phyloP scores from a whole-genome alignment of 2,329 filamentous ascomycete species.

The Calonectria honghensis region DNA sequence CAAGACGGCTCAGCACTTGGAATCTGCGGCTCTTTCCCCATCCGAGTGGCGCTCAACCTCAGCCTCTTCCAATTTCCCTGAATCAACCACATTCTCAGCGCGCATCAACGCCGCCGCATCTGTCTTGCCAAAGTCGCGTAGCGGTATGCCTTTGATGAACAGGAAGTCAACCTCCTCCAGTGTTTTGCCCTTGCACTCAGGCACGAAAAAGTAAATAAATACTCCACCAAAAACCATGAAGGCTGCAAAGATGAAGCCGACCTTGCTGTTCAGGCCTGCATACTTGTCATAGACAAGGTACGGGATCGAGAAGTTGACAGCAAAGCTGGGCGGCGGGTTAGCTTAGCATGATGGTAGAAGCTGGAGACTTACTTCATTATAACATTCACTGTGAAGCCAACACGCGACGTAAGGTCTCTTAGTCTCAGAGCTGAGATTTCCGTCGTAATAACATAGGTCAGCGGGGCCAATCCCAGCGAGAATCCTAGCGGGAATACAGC shows the following conservation, averaged over 20 bases:
- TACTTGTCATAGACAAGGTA: constrained; percentile 49
- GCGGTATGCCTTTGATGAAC: constrained; percentile 43
- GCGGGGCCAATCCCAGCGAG: constrained; percentile 39
- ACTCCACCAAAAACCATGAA: constrained; percentile 20
- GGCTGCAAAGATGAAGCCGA: constrained; percentile 50
- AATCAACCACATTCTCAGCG: not conserved
- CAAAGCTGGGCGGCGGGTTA: constrained; percentile 37
- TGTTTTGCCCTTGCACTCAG: constrained; percentile 47
- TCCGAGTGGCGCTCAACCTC: constrained; percentile 1
- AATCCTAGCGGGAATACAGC: constrained; percentile 49
- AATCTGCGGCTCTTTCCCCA: not conserved
- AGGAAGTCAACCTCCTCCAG: constrained; percentile 48
- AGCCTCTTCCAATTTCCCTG: constrained; percentile 9
- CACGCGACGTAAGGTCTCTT: constrained; percentile 24
- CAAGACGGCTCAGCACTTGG: not conserved
- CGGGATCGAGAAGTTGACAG: constrained; percentile 48
- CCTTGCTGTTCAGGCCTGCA: constrained; percentile 45
- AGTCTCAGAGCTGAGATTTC: constrained; percentile 45
- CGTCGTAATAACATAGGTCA: constrained; percentile 46
- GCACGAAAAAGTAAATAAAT: constrained; percentile 47
- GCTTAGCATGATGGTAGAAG: accelerated
- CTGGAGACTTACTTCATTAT: constrained; percentile 29
- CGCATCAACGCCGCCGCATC: constrained; percentile 45
- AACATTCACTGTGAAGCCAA: constrained; percentile 14
- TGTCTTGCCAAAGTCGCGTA: constrained; percentile 45